phyloP scores from a whole-genome alignment of 2,329 filamentous ascomycete genomes.

The Exophiala calicioides region DNA sequence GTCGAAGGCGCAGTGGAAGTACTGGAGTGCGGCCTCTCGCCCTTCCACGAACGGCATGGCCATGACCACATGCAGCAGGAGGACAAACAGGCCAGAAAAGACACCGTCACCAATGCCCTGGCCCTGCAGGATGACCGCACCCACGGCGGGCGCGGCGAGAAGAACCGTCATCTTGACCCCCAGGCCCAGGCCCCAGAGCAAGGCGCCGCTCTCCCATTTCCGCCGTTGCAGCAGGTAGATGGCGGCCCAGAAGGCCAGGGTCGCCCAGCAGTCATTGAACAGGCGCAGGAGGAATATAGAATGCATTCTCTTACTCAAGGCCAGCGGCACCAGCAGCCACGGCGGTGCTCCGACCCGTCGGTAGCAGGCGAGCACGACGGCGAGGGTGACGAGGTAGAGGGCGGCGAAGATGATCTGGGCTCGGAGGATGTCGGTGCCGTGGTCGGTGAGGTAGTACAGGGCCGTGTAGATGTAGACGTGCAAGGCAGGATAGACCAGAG shows the following conservation, averaged over 20 bases:
- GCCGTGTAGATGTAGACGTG: constrained; percentile 89
- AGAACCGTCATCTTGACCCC: constrained; percentile 96
- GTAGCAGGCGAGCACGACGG: constrained; percentile 80
- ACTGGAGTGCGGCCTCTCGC: constrained; percentile 52
- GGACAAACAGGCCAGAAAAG: constrained; percentile 69
- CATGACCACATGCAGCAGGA: constrained; percentile 69
- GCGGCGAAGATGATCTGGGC: constrained; percentile 83
- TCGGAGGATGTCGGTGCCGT: constrained; percentile 71
- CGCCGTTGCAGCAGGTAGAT: constrained; percentile 75
- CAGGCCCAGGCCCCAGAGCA: constrained; percentile 75
- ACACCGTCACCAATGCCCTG: constrained; percentile 67
- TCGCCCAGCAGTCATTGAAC: constrained; percentile 94
- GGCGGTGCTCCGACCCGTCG: constrained; percentile 59
- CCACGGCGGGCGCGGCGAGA: constrained; percentile 78
- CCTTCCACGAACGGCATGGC: constrained; percentile 15
- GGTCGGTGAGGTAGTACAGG: constrained; percentile 74
- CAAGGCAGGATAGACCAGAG: constrained; percentile 89
- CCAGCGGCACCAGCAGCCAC: constrained; percentile 81
- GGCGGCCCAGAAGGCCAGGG: constrained; percentile 78
- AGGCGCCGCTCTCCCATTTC: constrained; percentile 70
- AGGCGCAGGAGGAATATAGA: constrained; percentile 89
- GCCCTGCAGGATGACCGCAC: constrained; percentile 71
- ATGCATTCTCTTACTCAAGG: constrained; percentile 88
- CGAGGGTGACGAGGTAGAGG: constrained; percentile 75
- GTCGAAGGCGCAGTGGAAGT: constrained; percentile 83